phyloP scores from a whole-genome alignment of 352 stramenopile species.

The Blastocystis sp. region DNA sequence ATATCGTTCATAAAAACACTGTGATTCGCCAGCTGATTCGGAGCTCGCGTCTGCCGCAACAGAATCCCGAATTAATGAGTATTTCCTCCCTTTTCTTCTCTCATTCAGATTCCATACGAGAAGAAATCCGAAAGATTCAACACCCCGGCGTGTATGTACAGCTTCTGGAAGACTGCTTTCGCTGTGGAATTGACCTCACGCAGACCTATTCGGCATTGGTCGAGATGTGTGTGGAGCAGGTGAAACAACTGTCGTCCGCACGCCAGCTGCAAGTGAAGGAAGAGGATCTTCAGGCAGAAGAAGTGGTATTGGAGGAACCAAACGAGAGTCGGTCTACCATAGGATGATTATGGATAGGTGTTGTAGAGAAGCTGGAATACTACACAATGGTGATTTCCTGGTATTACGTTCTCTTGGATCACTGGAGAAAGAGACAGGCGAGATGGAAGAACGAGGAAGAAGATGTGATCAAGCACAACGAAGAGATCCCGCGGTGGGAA shows the following conservation, averaged over 20 bases:
- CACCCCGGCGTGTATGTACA: slow-evolving; percentile 14
- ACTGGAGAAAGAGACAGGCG: not conserved
- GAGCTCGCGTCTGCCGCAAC: not conserved
- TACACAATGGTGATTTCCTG: slow-evolving; percentile 23
- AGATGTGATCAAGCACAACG: not conserved
- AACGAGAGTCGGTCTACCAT: not conserved
- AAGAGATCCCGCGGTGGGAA: slow-evolving; percentile 1
- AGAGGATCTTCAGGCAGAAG: not conserved
- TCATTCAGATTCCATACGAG: not conserved
- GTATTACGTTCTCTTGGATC: slow-evolving; percentile 28
- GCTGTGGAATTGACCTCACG: slow-evolving; percentile 12
- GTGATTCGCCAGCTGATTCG: not conserved
- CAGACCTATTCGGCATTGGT: not conserved
- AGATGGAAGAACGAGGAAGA: not conserved
- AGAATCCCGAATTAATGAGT: not conserved
- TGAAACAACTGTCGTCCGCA: not conserved
- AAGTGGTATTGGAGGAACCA: not conserved
- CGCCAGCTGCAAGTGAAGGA: not conserved
- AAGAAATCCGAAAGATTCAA: not conserved
- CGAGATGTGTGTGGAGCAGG: not conserved
- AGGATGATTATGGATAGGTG: not conserved
- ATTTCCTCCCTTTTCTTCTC: not conserved
- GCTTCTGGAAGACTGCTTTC: slow-evolving; percentile 38
- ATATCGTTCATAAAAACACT: slow-evolving; percentile 26
- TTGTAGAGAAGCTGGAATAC: not conserved